These are phyloP conservation scores for Mentha longifolia DNA, from an alignment of 257 asterid species.

Conservation along the genomic window DNA sequence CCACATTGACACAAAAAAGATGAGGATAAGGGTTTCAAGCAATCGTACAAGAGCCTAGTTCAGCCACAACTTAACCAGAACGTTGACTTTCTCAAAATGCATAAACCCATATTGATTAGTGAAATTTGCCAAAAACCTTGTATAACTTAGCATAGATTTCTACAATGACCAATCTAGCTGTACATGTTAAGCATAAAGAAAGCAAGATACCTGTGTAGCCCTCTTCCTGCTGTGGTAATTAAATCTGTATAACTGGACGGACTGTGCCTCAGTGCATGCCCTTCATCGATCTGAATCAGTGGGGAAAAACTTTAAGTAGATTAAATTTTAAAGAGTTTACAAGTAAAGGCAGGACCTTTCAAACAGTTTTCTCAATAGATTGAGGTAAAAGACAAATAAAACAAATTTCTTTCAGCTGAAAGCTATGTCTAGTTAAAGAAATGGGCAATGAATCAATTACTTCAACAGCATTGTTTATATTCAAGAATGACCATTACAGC, in stretches of 20 bases:
- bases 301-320: conserved; percentile 28
- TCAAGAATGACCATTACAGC: conserved; percentile 5
- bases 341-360: conserved; percentile 29
- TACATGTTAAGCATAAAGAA: conserved; percentile 31
- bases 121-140: not conserved
- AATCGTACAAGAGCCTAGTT: not conserved
- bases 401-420: conserved; percentile 4
- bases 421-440: no score
- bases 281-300: conserved; percentile 68
- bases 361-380: conserved; percentile 26
- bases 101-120: conserved; percentile 2
- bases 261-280: conserved; percentile 51
- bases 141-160: not conserved
- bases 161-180: conserved; percentile 12
- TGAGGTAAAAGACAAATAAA: conserved; percentile 20
- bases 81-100: conserved; percentile 11
- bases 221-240: conserved; percentile 66
- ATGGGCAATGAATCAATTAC: conserved; percentile 11
- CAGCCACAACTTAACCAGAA: not conserved
- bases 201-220: conserved; percentile 68
- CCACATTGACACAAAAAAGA: conserved; percentile 16
- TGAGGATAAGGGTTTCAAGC: not conserved
- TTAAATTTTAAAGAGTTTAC: conserved; percentile 1
- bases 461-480: conserved; percentile 12
- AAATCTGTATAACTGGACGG: conserved; percentile 59